Evolutionary conservation across 768 basidiomycete genomes (phyloP), one percentile per base, ranked within the genome.

Genomic region (Boletellus ananiceps): DNA sequence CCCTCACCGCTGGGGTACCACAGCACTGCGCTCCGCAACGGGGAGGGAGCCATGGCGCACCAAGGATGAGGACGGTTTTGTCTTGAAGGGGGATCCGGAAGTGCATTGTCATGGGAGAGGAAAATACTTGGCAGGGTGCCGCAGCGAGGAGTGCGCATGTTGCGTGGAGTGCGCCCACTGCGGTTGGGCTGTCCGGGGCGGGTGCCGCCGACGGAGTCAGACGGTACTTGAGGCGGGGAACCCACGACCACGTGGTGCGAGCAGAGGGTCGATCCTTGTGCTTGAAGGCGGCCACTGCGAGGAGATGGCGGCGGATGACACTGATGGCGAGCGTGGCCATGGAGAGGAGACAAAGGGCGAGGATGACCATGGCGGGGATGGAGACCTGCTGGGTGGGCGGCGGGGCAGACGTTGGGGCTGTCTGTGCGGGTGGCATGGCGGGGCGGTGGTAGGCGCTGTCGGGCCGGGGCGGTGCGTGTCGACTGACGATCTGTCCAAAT

Each of bases 111-210:
- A 57, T 57, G 31, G 63, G 49, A 31, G 57, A 34, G 14, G 56
- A 47, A 21, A 64, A 54, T 5, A 50, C 31, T 31, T 60, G 61
- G 35, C 44, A 60, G 21, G 57, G 57, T 18, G 65, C 60, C 36
- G 57, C 63, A 47, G 65, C 65, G 14, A 65, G 51, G 4, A 64
- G 37, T 2, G 56, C 47, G 41, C 55, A 53, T 33, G 60, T 32
- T 16, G 60, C 55, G 37, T 64, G 65, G 3, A 60, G 54, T 21
- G 60, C 57, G 14, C 52, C 52, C n/a, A 64, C 55, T 42, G 51
- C 45, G 42, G 65, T 55, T 11, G 44, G 40, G 40, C 32, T 3
- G n/a, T 47, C 36, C 32, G 31, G 27, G 43, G 19, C 8, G 14
- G n/a, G 23, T 40, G 43, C 45, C 27, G 43, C 39, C 21, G 7